These are phyloP conservation scores for Saccharomycopsis sp. DNA, from an alignment of 805 yeast genomes.

Conservation along the genomic window DNA sequence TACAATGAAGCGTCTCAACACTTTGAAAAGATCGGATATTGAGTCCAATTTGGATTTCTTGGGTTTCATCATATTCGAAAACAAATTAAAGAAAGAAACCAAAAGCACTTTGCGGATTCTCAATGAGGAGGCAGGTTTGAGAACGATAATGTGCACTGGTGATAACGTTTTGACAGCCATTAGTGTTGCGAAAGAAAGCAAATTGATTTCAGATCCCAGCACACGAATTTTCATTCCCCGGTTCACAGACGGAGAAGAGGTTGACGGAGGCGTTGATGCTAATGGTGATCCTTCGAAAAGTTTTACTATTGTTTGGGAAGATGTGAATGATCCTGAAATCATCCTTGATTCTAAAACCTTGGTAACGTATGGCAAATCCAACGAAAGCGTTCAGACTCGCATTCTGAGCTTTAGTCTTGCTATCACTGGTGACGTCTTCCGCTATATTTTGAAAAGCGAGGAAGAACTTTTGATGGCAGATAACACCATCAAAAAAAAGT, in stretches of 20 bases:
- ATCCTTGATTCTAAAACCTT: conserved; percentile 58
- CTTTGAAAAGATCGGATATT: conserved; percentile 45
- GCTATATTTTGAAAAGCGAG: conserved; percentile 53
- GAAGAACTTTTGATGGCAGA: conserved; percentile 27
- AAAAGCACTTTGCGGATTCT: conserved; percentile 50
- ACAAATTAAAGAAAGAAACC: conserved; percentile 71
- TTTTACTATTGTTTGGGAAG: conserved; percentile 54
- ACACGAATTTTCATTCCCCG: conserved; percentile 52
- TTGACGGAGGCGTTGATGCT: conserved; percentile 25
- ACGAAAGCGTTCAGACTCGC: not conserved
- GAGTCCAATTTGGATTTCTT: conserved; percentile 65
- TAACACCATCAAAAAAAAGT: conserved; percentile 3
- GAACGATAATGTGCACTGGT: conserved; percentile 96
- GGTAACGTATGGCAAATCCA: conserved; percentile 32
- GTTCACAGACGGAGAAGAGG: conserved; percentile 21
- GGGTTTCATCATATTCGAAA: conserved; percentile 90
- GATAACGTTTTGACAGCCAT: conserved; percentile 92
- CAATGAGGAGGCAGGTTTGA: conserved; percentile 50
- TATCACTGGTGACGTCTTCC: conserved; percentile 86
- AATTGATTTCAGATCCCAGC: conserved; percentile 39
- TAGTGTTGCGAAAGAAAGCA: conserved; percentile 84
- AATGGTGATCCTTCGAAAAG: too few species aligned
- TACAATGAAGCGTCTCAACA: conserved; percentile 37
- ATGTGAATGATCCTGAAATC: conserved; percentile 49
- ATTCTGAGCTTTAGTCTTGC: conserved; percentile 46